Percentiles rank a stretch among this genome's conserved stretches.
These are phyloP conservation scores for Yarrowia sp. DNA, from an alignment of 805 yeast genomes.

Conservation along the genomic window DNA sequence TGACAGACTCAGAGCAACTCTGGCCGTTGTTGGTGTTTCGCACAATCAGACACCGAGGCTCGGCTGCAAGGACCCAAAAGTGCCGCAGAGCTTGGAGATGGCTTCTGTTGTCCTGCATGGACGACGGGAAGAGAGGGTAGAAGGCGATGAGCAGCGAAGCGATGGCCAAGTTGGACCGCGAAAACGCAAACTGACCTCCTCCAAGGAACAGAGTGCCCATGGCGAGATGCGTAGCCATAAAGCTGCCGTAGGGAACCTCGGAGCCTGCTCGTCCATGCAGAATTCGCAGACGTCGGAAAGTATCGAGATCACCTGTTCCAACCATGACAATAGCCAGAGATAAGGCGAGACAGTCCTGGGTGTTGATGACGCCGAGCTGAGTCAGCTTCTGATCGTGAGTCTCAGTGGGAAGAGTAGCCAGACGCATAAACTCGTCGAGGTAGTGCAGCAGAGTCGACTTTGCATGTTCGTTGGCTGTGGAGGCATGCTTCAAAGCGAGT, in stretches of 20 bases:
- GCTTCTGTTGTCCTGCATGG: slow-evolving; percentile 47
- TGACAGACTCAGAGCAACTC: slow-evolving; percentile 52
- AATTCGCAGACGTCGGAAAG: slow-evolving; percentile 67
- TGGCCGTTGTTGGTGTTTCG: slow-evolving; percentile 63
- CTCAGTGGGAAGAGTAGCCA: slow-evolving; percentile 45
- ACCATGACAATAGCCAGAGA: slow-evolving; percentile 77
- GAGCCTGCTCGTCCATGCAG: slow-evolving; percentile 54
- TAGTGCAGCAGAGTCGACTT: slow-evolving; percentile 54
- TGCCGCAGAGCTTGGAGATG: slow-evolving; percentile 84
- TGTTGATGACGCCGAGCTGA: slow-evolving; percentile 50
- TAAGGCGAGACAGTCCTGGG: slow-evolving; percentile 59
- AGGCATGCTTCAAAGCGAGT: slow-evolving; percentile 73
- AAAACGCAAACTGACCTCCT: slow-evolving; percentile 86
- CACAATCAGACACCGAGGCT: slow-evolving; percentile 74
- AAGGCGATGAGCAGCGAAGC: slow-evolving; percentile 71
- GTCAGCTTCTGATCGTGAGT: slow-evolving; percentile 62
- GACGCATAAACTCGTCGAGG: slow-evolving; percentile 51
- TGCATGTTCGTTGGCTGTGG: slow-evolving; percentile 56
- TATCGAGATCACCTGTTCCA: slow-evolving; percentile 84
- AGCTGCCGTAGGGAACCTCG: slow-evolving; percentile 58
- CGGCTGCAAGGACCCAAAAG: slow-evolving; percentile 85
- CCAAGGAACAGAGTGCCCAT: slow-evolving; percentile 87
- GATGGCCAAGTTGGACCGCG: slow-evolving; percentile 57
- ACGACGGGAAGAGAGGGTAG: slow-evolving; percentile 66
- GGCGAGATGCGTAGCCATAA: slow-evolving; percentile 74